Conservation (phyloP, 805 yeast species). For the Candida namnaoensis region DNA sequence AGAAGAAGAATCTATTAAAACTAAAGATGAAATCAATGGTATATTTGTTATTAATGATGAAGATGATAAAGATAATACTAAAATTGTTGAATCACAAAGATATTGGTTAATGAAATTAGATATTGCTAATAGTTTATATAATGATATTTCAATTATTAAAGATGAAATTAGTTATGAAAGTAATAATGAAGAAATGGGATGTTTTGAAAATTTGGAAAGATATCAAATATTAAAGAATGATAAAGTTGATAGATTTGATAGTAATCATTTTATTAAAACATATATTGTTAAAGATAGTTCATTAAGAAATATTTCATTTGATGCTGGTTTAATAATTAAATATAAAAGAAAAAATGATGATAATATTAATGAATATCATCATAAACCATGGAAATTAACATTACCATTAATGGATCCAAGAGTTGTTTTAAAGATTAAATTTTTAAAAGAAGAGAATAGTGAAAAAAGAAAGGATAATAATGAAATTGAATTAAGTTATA, state of each 20-base stretch:
- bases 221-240: not conserved
- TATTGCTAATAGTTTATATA: slow-evolving; percentile 18
- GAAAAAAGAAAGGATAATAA: slow-evolving; percentile 12
- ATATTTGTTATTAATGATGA: slow-evolving; percentile 1
- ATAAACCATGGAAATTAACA: slow-evolving; percentile 39
- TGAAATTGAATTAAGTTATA: slow-evolving; percentile 31
- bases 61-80: slow-evolving; percentile 7
- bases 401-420: slow-evolving; percentile 67
- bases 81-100: slow-evolving; percentile 23
- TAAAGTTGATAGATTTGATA: slow-evolving; percentile 5
- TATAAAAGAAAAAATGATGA: slow-evolving; percentile 25
- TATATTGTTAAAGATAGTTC: slow-evolving; percentile 24
- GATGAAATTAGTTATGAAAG: slow-evolving; percentile 40
- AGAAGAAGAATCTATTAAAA: slow-evolving; percentile 7
- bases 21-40: slow-evolving; percentile 11
- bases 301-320: slow-evolving; percentile 28
- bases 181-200: slow-evolving; percentile 44
- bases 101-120: slow-evolving; percentile 24
- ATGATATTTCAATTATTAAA: slow-evolving; percentile 52
- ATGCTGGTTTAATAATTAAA: slow-evolving; percentile 16
- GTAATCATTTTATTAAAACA: slow-evolving; percentile 19
- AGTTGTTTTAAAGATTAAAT: slow-evolving; percentile 36
- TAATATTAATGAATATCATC: slow-evolving; percentile 19
- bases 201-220: slow-evolving; percentile 1
- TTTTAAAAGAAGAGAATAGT: not conserved